Evolutionary conservation across 1,284 basidiomycete species (phyloP).

Genomic region (Tilletiopsis washingtonensis): DNA sequence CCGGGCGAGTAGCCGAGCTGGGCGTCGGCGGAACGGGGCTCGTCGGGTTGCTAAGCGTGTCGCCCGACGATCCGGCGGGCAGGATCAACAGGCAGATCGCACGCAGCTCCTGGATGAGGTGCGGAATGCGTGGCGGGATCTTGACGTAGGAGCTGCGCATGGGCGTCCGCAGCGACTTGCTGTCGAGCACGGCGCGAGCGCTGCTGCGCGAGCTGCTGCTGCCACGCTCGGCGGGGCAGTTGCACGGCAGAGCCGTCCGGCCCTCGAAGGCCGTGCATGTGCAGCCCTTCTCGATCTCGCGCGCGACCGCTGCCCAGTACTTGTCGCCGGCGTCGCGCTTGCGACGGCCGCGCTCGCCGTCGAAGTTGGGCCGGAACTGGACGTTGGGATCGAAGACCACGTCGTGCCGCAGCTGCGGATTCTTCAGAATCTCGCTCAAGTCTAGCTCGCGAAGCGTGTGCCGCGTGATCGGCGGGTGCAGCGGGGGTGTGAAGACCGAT

Average conservation of each 20-base stretch:
- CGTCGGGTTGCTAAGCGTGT: constrained; percentile 48
- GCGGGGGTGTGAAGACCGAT: constrained; percentile 52
- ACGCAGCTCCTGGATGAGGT: constrained; percentile 67
- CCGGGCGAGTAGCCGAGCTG: constrained; percentile 50
- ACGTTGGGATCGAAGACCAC: constrained; percentile 62
- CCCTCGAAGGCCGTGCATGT: constrained; percentile 68
- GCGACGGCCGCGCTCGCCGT: constrained; percentile 54
- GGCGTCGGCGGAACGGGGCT: constrained; percentile 48
- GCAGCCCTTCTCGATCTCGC: constrained; percentile 71
- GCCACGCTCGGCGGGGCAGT: constrained; percentile 15
- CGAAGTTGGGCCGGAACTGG: constrained; percentile 49
- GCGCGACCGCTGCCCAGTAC: constrained; percentile 74
- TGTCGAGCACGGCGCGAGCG: constrained; percentile 5
- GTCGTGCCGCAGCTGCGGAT: constrained; percentile 85
- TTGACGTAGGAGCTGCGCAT: background rate
- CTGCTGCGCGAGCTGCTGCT: constrained; percentile 53
- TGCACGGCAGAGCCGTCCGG: constrained; percentile 42
- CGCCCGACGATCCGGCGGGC: constrained; percentile 48
- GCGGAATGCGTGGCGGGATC: constrained; percentile 62
- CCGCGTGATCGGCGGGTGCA: constrained; percentile 70
- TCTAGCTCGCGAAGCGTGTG: constrained; percentile 77
- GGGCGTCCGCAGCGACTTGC: background rate
- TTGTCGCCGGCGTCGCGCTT: constrained; percentile 68
- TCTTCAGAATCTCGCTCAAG: constrained; percentile 72
- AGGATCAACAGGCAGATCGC: constrained; percentile 76